Percentiles rank a stretch among this genome's conserved stretches.
Conservation (phyloP, 1,284 basidiomycete species). For the Cryptococcus wingfieldii region DNA sequence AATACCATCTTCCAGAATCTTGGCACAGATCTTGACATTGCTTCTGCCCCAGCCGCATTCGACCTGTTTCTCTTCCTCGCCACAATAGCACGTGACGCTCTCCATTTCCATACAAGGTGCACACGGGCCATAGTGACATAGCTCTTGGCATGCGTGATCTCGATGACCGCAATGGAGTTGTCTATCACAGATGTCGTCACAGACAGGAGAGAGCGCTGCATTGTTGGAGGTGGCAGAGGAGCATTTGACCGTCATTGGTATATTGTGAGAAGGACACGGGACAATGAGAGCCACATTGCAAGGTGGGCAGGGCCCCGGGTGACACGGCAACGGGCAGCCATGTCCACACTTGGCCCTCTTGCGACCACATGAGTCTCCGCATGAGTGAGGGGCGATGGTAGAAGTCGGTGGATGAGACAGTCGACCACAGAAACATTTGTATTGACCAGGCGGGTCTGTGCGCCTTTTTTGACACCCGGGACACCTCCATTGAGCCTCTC, state of each 20-base stretch:
- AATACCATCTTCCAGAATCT: slow-evolving; percentile 15
- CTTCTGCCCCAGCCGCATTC: slow-evolving; percentile 61
- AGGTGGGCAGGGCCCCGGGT: slow-evolving; percentile 75
- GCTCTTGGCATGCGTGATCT: slow-evolving; percentile 53
- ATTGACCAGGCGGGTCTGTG: slow-evolving; percentile 60
- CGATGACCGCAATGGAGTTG: slow-evolving; percentile 60
- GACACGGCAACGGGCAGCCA: slow-evolving; percentile 66
- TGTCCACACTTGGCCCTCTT: slow-evolving; percentile 58
- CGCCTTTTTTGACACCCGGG: slow-evolving; percentile 80
- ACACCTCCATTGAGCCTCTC: slow-evolving; percentile 66
- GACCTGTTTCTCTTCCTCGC: slow-evolving; percentile 59
- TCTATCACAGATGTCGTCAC: slow-evolving; percentile 62
- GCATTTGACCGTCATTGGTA: slow-evolving; percentile 63
- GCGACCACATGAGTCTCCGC: slow-evolving; percentile 70
- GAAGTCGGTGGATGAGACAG: slow-evolving; percentile 65
- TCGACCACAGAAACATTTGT: slow-evolving; percentile 82
- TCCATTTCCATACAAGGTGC: slow-evolving; percentile 59
- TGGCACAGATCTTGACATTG: slow-evolving; percentile 35
- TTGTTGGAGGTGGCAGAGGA: slow-evolving; percentile 49
- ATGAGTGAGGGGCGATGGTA: slow-evolving; percentile 74
- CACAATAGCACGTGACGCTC: slow-evolving; percentile 68
- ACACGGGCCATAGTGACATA: slow-evolving; percentile 73
- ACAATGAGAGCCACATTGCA: slow-evolving; percentile 56
- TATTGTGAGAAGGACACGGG: slow-evolving; percentile 65
- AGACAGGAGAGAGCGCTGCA: slow-evolving; percentile 55